Evolutionary conservation across 345 rosid species (phyloP).

Genomic region (Arabidopsis suecica): DNA sequence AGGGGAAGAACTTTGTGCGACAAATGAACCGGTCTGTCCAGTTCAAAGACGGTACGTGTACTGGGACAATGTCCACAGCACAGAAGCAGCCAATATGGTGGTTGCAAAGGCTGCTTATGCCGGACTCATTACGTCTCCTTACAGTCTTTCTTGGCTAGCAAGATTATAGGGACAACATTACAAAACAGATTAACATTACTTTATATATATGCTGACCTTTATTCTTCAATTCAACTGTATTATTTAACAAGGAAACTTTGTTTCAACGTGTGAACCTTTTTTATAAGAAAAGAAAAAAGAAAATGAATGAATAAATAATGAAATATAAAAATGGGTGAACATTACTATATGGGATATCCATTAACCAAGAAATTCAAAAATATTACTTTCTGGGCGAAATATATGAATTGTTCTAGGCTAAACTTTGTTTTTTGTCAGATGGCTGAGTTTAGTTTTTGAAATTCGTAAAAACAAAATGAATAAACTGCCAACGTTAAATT

Average conservation of each 20-base stretch:
- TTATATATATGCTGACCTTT: background rate
- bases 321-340: too few species aligned
- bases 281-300: too few species aligned
- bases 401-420: background rate
- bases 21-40: slow-evolving; percentile 27
- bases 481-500: too few species aligned
- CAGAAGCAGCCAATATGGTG: slow-evolving; percentile 31
- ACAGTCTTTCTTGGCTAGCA: slow-evolving; percentile 28
- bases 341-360: too few species aligned
- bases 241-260: background rate
- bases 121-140: slow-evolving; percentile 32
- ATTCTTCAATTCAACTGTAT: background rate
- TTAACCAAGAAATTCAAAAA: too few species aligned
- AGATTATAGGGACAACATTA: background rate
- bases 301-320: too few species aligned
- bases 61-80: slow-evolving; percentile 49
- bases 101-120: slow-evolving; percentile 33
- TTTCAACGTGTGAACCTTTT: background rate
- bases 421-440: background rate
- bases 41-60: slow-evolving; percentile 31
- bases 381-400: too few species aligned
- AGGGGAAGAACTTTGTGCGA: slow-evolving; percentile 40
- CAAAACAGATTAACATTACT: too few species aligned
- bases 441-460: background rate
- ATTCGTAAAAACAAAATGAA: too few species aligned